These are phyloP conservation scores for Ceriops decandra DNA, from an alignment of 345 rosid genomes.

Conservation along the genomic window DNA sequence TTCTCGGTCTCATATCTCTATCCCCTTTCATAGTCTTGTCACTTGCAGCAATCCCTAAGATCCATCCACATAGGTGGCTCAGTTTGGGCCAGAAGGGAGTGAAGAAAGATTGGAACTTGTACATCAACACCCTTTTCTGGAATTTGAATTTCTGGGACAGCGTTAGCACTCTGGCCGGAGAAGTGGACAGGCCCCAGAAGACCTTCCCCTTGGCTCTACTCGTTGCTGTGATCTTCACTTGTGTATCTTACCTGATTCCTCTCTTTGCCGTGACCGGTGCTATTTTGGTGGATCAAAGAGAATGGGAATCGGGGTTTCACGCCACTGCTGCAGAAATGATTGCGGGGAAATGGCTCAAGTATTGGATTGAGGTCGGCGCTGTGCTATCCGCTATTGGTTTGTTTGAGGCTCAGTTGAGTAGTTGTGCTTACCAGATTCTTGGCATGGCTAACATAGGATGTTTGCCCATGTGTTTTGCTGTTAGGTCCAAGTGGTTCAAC, in stretches of 20 bases:
- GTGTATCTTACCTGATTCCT: conserved; percentile 70
- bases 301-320: conserved; percentile 67
- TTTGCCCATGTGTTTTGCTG: conserved; percentile 48
- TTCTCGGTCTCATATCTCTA: conserved; percentile 65
- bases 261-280: conserved; percentile 82
- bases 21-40: conserved; percentile 69
- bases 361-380: conserved; percentile 68
- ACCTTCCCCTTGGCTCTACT: conserved; percentile 68
- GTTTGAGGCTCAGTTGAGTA: conserved; percentile 79
- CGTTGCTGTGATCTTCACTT: conserved; percentile 67
- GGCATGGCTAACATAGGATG: conserved; percentile 78
- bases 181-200: conserved; percentile 63
- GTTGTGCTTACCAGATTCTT: conserved; percentile 63
- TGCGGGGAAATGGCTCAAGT: conserved; percentile 73
- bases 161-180: conserved; percentile 83
- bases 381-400: conserved; percentile 69
- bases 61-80: conserved; percentile 62
- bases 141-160: conserved; percentile 92
- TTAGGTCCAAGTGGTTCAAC: conserved; percentile 55
- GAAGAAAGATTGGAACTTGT: conserved; percentile 67
- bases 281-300: conserved; percentile 44
- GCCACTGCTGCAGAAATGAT: conserved; percentile 71
- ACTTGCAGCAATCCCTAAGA: conserved; percentile 61
- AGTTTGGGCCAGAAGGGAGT: conserved; percentile 59
- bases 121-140: conserved; percentile 90